Evolutionary conservation across 2,329 filamentous ascomycete species (phyloP).

Genomic region (Aspergillus melleus): DNA sequence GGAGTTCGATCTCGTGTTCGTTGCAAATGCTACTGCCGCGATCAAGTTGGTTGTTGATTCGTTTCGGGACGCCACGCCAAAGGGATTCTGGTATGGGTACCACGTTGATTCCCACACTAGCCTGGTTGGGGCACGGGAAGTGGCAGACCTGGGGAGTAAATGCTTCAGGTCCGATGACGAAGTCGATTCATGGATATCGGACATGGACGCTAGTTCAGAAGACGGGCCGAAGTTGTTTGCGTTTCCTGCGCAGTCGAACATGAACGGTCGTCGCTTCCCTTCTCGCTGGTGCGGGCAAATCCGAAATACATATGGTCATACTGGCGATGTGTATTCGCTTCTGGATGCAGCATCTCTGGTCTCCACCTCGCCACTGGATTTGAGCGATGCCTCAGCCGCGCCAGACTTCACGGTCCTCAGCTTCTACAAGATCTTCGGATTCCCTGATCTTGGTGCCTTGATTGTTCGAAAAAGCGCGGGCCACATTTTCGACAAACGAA

Average conservation of each 20-base stretch:
- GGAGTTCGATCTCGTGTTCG: constrained; percentile 85
- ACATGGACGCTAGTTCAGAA: constrained; percentile 21
- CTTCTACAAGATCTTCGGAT: constrained; percentile 98
- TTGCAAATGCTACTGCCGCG: constrained; percentile 86
- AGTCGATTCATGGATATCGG: constrained; percentile 65
- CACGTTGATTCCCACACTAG: constrained; percentile 86
- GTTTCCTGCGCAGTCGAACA: constrained; percentile 89
- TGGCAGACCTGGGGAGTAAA: constrained; percentile 58
- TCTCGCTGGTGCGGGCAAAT: constrained; percentile 64
- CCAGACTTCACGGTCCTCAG: constrained; percentile 88
- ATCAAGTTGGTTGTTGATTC: constrained; percentile 84
- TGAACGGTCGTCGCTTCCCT: constrained; percentile 78
- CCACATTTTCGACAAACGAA: constrained; percentile 63
- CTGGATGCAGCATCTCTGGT: constrained; percentile 82
- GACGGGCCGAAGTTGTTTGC: constrained; percentile 60
- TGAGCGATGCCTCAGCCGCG: constrained; percentile 60
- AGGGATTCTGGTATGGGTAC: constrained; percentile 80
- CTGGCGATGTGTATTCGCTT: constrained; percentile 61
- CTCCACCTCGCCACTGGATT: constrained; percentile 73
- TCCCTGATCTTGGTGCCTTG: constrained; percentile 84
- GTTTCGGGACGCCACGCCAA: constrained; percentile 61
- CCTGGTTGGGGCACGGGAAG: constrained; percentile 75
- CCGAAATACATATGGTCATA: constrained; percentile 33
- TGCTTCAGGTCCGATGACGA: constrained; percentile 67
- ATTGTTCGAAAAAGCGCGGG: constrained; percentile 74